phyloP scores from a whole-genome alignment of 108 stramenopile species.

The Fistulifera solaris region DNA sequence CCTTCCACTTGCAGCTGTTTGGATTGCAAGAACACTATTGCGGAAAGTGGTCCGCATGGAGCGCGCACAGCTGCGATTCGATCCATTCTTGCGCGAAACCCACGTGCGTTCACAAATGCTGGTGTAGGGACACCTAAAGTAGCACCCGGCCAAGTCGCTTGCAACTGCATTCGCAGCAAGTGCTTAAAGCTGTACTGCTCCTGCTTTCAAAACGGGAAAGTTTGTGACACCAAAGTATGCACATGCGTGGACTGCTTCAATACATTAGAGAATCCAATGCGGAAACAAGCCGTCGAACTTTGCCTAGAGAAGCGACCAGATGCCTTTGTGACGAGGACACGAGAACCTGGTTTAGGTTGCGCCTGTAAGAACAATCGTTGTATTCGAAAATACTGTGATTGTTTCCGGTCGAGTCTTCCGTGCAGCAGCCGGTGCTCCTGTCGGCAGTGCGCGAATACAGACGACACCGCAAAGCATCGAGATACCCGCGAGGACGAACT shows the following conservation, averaged over 20 bases:
- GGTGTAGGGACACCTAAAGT: constrained; percentile 14
- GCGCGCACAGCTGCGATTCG: constrained; percentile 46
- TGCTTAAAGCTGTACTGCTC: constrained; percentile 91
- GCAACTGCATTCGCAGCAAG: constrained; percentile 76
- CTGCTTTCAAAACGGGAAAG: constrained; percentile 69
- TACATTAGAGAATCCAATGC: constrained; percentile 16
- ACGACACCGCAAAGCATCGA: too few relatives aligned
- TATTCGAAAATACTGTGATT: constrained; percentile 86
- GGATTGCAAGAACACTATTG: constrained; percentile 46
- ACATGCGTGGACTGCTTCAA: constrained; percentile 45
- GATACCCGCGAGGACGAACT: too few relatives aligned
- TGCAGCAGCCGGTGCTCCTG: constrained; percentile 50
- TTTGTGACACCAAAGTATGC: constrained; percentile 47
- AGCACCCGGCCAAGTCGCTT: constrained; percentile 46
- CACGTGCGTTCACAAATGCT: constrained; percentile 43
- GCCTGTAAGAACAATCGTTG: constrained; percentile 78
- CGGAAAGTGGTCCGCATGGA: constrained; percentile 31
- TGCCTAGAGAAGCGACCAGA: constrained; percentile 44
- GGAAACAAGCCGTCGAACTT: constrained; percentile 29
- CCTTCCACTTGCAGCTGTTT: constrained; percentile 29
- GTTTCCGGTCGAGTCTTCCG: constrained; percentile 53
- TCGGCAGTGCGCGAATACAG: constrained; percentile 31
- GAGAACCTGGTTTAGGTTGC: constrained; percentile 62
- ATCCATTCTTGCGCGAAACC: constrained; percentile 42
- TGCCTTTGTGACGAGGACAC: constrained; percentile 28